Percentiles rank a stretch among this genome's conserved stretches.
Evolutionary conservation across 116 monocot genomes (phyloP).

Genomic region (Dioscorea cayenensis): DNA sequence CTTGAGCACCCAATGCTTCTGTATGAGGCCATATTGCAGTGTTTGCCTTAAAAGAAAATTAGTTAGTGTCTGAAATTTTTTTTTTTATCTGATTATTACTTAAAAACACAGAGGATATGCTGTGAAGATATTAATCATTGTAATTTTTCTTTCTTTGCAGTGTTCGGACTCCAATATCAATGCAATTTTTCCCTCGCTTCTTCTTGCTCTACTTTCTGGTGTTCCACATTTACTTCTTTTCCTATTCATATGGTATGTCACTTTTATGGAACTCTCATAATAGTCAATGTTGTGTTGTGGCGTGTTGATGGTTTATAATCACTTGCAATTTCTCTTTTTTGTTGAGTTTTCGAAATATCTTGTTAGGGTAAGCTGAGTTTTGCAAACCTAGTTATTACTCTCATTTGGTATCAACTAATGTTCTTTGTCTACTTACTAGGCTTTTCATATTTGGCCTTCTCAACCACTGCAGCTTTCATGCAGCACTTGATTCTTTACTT

Average conservation of each 20-base stretch:
- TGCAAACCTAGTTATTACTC: neutral
- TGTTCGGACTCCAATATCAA: constrained; percentile 92
- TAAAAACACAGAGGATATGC: no score
- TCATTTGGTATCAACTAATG: neutral
- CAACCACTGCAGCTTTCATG: constrained; percentile 96
- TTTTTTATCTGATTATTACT: no score
- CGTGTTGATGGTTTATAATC: no score
- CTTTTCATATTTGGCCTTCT: constrained; percentile 94
- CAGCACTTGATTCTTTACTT: constrained; percentile 97
- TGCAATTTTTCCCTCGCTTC: constrained; percentile 99
- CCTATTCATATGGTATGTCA: constrained; percentile 81
- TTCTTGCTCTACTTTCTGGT: constrained; percentile 94
- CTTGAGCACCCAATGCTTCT: no score
- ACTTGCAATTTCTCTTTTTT: neutral
- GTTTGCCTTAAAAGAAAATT: no score
- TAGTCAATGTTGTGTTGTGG: no score
- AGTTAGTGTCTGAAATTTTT: no score
- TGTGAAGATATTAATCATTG: neutral
- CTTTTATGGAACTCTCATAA: neutral
- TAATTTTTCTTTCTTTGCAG: constrained; percentile 43
- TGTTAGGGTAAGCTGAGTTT: neutral
- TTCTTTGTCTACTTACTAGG: constrained; percentile 24
- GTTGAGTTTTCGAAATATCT: neutral
- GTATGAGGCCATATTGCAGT: no score
- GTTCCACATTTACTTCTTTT: constrained; percentile 97